A percentile compares a stretch with the other conserved stretches of the same genome.
Evolutionary conservation across 345 rosid genomes (phyloP).

Genomic region (Arabis alpina): DNA sequence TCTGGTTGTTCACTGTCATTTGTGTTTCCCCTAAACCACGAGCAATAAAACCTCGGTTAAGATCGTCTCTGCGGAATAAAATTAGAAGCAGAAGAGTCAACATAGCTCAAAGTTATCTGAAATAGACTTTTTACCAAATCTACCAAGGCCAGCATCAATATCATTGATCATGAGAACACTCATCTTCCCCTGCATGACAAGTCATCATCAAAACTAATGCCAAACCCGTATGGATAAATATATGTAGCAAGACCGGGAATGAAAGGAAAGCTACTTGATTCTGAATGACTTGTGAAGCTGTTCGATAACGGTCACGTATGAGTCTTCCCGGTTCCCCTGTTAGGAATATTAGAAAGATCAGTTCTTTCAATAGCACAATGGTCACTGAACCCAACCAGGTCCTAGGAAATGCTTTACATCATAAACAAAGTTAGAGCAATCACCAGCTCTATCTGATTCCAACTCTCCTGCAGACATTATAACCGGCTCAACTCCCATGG

Average conservation of each 20-base stretch:
- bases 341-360: constrained; percentile 10
- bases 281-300: constrained; percentile 98
- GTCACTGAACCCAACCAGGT: constrained; percentile 14
- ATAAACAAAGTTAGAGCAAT: constrained; percentile 16
- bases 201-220: constrained; percentile 25
- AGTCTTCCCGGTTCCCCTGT: constrained; percentile 92
- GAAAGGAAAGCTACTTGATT: constrained; percentile 76
- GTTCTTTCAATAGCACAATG: background rate
- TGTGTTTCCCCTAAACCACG: constrained; percentile 75
- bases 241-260: constrained; percentile 51
- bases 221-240: constrained; percentile 24
- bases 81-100: constrained; percentile 16
- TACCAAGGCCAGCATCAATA: constrained; percentile 95
- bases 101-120: constrained; percentile 11
- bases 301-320: constrained; percentile 91
- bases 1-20: constrained; percentile 94
- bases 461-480: constrained; percentile 97
- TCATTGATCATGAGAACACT: constrained; percentile 96
- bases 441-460: constrained; percentile 96
- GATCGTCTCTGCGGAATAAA: background rate
- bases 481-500: constrained; percentile 91
- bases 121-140: constrained; percentile 73
- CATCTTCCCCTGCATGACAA: constrained; percentile 86
- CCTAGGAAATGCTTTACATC: background rate
- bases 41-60: constrained; percentile 12